These are phyloP conservation scores for Boletus reticuloceps DNA, from an alignment of 768 basidiomycete species.

Conservation along the genomic window DNA sequence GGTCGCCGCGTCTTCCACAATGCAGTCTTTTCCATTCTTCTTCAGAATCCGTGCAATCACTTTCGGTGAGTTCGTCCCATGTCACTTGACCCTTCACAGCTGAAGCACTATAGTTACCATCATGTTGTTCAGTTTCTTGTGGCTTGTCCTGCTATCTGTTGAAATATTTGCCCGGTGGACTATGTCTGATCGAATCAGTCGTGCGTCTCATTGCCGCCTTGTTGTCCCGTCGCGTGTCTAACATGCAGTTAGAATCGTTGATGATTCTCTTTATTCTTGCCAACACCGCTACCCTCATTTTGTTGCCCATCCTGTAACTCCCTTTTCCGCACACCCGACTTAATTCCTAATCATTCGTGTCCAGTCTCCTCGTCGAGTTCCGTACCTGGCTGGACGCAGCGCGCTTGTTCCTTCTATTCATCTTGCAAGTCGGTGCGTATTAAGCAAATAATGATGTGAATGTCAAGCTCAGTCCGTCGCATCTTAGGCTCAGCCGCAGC, in stretches of 20 bases:
- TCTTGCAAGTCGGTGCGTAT: constrained; percentile 46
- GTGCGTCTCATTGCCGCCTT: constrained; percentile 32
- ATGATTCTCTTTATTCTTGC: constrained; percentile 43
- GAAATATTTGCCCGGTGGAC: constrained; percentile 48
- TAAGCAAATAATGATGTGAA: background rate
- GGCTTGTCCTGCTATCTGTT: constrained; percentile 46
- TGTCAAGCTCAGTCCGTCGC: background rate
- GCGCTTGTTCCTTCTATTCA: constrained; percentile 44
- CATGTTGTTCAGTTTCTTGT: constrained; percentile 44
- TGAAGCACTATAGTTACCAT: constrained; percentile 38
- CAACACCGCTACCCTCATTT: constrained; percentile 38
- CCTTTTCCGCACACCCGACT: background rate
- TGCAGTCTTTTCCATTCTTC: constrained; percentile 32
- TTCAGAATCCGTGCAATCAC: constrained; percentile 28
- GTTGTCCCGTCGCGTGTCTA: background rate
- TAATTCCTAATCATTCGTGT: background rate
- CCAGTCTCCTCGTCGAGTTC: constrained; percentile 46
- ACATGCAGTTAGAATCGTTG: constrained; percentile 30
- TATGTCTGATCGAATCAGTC: constrained; percentile 40
- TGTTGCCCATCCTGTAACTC: constrained; percentile 44
- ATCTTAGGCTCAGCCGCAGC: constrained; percentile 40
- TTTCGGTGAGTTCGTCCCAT: constrained; percentile 24
- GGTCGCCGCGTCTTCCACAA: background rate
- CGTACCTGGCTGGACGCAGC: constrained; percentile 54
- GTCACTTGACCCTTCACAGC: background rate